Conservation (phyloP, 2,329 filamentous ascomycete genomes). For the Pseudocercospora vitis region DNA sequence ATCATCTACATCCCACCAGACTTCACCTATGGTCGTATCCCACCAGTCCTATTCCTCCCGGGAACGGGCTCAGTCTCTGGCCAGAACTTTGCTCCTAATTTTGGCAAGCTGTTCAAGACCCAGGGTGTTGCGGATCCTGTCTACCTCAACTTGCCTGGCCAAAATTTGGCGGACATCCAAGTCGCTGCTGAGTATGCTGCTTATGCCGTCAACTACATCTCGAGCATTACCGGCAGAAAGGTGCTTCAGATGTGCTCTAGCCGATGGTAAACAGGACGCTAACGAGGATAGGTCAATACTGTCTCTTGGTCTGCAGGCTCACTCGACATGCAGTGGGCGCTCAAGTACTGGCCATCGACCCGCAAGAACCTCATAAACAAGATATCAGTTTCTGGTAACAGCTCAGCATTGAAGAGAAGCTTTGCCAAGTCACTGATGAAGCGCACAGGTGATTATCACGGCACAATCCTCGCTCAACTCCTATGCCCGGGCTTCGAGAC, state of each 20-base stretch:
- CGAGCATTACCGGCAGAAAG: slow-evolving; percentile 41
- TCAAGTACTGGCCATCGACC: slow-evolving; percentile 58
- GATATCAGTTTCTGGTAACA: slow-evolving; percentile 52
- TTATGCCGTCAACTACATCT: slow-evolving; percentile 59
- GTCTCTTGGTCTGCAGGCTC: slow-evolving; percentile 58
- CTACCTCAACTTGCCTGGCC: slow-evolving; percentile 55
- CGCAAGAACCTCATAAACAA: slow-evolving; percentile 48
- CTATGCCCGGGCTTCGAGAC: slow-evolving; percentile 33
- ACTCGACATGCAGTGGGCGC: slow-evolving; percentile 56
- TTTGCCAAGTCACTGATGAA: too few species aligned
- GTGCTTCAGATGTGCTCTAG: slow-evolving; percentile 16
- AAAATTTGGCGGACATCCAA: slow-evolving; percentile 52
- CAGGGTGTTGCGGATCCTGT: slow-evolving; percentile 50
- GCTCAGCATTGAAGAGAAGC: too few species aligned
- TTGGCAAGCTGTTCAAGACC: slow-evolving; percentile 49
- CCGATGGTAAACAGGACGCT: neutral
- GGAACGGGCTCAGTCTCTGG: slow-evolving; percentile 54
- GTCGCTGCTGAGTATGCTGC: slow-evolving; percentile 55
- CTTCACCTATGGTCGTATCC: slow-evolving; percentile 47
- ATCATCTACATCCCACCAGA: slow-evolving; percentile 54
- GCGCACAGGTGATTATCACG: slow-evolving; percentile 57
- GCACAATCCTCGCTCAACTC: slow-evolving; percentile 44
- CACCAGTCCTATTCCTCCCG: slow-evolving; percentile 54
- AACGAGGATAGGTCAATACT: slow-evolving; percentile 40
- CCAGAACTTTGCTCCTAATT: slow-evolving; percentile 47